A percentile compares a stretch with the other conserved stretches of the same genome.
phyloP scores from a whole-genome alignment of 176 grass and related monocot species.

The Aegilops sharonensis region DNA sequence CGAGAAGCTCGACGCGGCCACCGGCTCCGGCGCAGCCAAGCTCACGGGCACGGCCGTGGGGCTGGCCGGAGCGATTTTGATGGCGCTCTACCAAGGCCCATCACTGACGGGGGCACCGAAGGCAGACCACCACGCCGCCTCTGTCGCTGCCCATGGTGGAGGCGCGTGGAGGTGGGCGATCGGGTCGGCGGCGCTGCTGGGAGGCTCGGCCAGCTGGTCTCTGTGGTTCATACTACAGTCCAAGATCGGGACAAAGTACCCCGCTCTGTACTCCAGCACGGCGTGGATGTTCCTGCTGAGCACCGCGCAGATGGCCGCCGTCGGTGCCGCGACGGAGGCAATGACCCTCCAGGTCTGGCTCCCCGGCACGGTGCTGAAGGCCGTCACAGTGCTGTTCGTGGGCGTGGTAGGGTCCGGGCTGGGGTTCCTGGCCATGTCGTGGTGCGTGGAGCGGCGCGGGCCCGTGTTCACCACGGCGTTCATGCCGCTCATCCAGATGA shows the following conservation, averaged over 20 bases:
- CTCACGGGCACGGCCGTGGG: constrained; percentile 47
- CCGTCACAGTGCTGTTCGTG: constrained; percentile 50
- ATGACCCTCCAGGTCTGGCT: constrained; percentile 44
- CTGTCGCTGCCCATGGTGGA: not conserved
- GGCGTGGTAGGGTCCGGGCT: constrained; percentile 63
- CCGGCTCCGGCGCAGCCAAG: constrained; percentile 32
- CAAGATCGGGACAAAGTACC: constrained; percentile 62
- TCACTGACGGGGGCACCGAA: not conserved
- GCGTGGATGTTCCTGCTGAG: constrained; percentile 57
- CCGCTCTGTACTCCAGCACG: constrained; percentile 44
- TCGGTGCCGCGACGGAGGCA: constrained; percentile 39
- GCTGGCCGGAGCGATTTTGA: constrained; percentile 50
- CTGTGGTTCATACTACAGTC: constrained; percentile 70
- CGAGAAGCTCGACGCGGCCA: not conserved
- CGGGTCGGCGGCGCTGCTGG: constrained; percentile 58
- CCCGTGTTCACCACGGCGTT: constrained; percentile 78
- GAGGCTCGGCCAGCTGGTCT: constrained; percentile 46
- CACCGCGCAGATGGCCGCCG: constrained; percentile 54
- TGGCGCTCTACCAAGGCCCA: constrained; percentile 63
- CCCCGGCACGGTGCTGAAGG: constrained; percentile 46
- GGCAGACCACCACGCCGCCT: not conserved
- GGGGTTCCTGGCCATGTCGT: constrained; percentile 73
- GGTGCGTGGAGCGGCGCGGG: constrained; percentile 73
- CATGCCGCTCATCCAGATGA: constrained; percentile 69
- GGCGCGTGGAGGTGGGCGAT: constrained; percentile 38